A percentile compares a stretch with the other conserved stretches of the same genome.
Conservation (phyloP, 2,329 filamentous ascomycete genomes). For the Exophiala xenobiotica region DNA sequence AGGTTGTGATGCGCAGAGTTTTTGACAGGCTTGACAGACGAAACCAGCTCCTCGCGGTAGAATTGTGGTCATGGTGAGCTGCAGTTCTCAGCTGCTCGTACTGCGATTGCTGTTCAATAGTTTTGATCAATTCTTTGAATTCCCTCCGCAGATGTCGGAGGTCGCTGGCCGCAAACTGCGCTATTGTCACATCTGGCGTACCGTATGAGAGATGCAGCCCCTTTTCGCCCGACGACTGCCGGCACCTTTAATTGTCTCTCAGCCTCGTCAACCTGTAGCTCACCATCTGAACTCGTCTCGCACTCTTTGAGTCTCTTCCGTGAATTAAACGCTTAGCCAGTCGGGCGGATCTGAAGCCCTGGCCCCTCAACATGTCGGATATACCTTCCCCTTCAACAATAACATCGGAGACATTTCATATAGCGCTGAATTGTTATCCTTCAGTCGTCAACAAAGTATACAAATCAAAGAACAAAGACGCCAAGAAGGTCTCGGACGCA, state of each 20-base stretch:
- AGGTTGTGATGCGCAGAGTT: conserved; percentile 5
- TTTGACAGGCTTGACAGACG: conserved; percentile 24
- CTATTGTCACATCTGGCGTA: no score
- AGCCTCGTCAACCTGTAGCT: no score
- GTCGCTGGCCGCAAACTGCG: no score
- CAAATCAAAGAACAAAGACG: conserved; percentile 25
- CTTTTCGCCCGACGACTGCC: no score
- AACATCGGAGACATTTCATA: neutral
- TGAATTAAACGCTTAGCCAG: no score
- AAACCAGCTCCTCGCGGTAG: conserved; percentile 19
- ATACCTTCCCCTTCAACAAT: neutral
- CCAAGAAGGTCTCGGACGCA: conserved; percentile 33
- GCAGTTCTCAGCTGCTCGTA: no score
- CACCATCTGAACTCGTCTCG: no score
- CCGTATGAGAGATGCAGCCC: no score
- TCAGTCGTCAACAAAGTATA: conserved; percentile 28
- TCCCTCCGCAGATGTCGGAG: no score
- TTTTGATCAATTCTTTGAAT: no score
- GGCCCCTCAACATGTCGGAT: neutral
- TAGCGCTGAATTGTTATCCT: conserved; percentile 25
- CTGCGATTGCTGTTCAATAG: neutral
- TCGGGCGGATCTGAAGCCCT: neutral
- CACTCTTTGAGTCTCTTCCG: no score
- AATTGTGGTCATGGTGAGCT: conserved; percentile 18
- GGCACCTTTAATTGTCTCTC: no score